phyloP scores from a whole-genome alignment of 2,329 filamentous ascomycete species.

The Drechmeria coniospora region DNA sequence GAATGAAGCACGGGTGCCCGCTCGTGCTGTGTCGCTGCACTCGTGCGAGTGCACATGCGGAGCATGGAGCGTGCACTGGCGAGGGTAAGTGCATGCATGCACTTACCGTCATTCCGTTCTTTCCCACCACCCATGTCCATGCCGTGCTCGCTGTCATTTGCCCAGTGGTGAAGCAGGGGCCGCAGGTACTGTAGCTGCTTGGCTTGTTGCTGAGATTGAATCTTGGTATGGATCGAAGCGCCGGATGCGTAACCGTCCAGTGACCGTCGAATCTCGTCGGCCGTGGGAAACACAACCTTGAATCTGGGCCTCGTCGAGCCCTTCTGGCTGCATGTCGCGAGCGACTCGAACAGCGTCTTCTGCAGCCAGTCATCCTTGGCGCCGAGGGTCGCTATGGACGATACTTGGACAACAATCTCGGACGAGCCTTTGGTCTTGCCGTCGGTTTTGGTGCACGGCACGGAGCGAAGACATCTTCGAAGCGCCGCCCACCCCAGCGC shows the following conservation, averaged over 20 bases:
- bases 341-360: conserved; percentile 41
- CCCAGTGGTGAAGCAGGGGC: conserved; percentile 63
- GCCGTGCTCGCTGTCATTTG: conserved; percentile 35
- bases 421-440: no score
- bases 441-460: conserved; percentile 28
- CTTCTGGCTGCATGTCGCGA: conserved; percentile 19
- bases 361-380: conserved; percentile 56
- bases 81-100: no score
- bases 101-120: no score
- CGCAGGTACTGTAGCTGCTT: conserved; percentile 61
- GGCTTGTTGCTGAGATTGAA: conserved; percentile 50
- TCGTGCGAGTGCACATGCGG: no score
- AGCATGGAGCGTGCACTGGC: no score
- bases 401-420: conserved; percentile 50
- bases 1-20: no score
- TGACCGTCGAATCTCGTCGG: conserved; percentile 60
- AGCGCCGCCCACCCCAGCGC: conserved; percentile 67
- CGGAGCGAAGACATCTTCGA: conserved; percentile 37
- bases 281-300: conserved; percentile 67
- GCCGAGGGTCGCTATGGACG: conserved; percentile 69
- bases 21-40: no score
- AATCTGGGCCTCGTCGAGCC: conserved; percentile 29
- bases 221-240: conserved; percentile 68
- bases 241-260: conserved; percentile 68
- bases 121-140: no score